These are phyloP conservation scores for Paracoccidioides lutzii DNA, from an alignment of 2,329 filamentous ascomycete genomes.

Conservation along the genomic window DNA sequence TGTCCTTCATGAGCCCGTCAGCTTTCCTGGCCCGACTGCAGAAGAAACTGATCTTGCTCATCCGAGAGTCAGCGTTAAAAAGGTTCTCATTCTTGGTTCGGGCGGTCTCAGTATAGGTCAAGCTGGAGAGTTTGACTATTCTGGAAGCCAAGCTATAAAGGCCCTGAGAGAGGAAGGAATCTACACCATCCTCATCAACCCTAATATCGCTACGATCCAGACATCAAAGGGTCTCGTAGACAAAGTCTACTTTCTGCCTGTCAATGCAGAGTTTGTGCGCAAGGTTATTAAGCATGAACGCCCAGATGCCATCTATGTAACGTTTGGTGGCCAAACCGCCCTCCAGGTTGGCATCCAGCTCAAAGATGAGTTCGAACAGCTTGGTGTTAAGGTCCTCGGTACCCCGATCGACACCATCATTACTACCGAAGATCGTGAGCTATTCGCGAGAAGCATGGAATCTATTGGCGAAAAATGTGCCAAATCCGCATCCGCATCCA, in stretches of 20 bases:
- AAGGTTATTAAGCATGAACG: constrained; percentile 93
- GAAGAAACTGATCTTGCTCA: constrained; percentile 66
- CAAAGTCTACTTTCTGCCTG: constrained; percentile 96
- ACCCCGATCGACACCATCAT: constrained; percentile 97
- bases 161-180: constrained; percentile 95
- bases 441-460: constrained; percentile 97
- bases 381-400: constrained; percentile 88
- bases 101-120: constrained; percentile 96
- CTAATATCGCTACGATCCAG: constrained; percentile 97
- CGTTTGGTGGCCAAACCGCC: constrained; percentile 94
- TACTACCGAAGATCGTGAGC: constrained; percentile 92
- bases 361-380: constrained; percentile 86
- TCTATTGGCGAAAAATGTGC: constrained; percentile 96
- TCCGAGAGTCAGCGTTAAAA: constrained; percentile 76
- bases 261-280: constrained; percentile 91
- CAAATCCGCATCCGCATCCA: constrained; percentile 87
- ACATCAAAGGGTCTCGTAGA: constrained; percentile 95
- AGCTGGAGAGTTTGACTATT: constrained; percentile 98
- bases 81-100: constrained; percentile 85
- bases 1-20: constrained; percentile 58
- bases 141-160: constrained; percentile 96
- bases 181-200: constrained; percentile 96
- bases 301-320: constrained; percentile 93
- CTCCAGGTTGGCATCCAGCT: constrained; percentile 94
- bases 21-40: constrained; percentile 72